These are phyloP conservation scores for Moesziomyces antarcticus DNA, from an alignment of 1,284 basidiomycete genomes.

Conservation along the genomic window DNA sequence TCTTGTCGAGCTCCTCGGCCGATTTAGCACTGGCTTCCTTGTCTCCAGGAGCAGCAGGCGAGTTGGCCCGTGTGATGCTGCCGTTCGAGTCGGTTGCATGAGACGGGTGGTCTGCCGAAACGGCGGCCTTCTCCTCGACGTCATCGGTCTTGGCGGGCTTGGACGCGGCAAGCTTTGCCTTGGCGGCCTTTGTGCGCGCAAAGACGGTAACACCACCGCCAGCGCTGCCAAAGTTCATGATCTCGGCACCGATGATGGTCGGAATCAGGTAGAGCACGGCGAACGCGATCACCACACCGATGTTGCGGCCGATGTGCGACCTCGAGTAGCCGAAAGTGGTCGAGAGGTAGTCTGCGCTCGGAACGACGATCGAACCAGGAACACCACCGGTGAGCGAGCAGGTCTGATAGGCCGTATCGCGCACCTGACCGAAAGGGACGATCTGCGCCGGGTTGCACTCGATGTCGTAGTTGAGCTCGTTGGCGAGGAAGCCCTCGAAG, in stretches of 20 bases:
- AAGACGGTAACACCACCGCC: constrained; percentile 63
- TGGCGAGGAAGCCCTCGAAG: constrained; percentile 75
- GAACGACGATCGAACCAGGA: constrained; percentile 68
- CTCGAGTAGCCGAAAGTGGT: constrained; percentile 76
- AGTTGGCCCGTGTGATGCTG: constrained; percentile 44
- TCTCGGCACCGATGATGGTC: constrained; percentile 53
- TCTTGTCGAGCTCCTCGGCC: constrained; percentile 39
- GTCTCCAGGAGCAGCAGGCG: constrained; percentile 7
- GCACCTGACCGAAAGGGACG: constrained; percentile 23
- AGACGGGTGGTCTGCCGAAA: constrained; percentile 1
- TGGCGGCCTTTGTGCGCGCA: constrained; percentile 39
- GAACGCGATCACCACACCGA: constrained; percentile 69
- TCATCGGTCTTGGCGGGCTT: constrained; percentile 18
- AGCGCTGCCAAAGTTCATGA: constrained; percentile 53
- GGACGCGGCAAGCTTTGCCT: constrained; percentile 22
- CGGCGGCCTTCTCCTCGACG: constrained; percentile 24
- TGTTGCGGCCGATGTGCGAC: constrained; percentile 70
- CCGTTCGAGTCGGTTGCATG: constrained; percentile 11
- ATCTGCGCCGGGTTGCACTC: constrained; percentile 39
- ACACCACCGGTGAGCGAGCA: constrained; percentile 70
- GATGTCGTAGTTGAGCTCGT: constrained; percentile 69
- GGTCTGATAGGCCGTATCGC: constrained; percentile 49
- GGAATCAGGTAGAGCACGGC: constrained; percentile 58
- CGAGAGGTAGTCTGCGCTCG: constrained; percentile 71
- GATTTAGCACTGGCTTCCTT: constrained; percentile 39